phyloP scores from a whole-genome alignment of 441 rosid species.

The Eruca vesicaria region DNA sequence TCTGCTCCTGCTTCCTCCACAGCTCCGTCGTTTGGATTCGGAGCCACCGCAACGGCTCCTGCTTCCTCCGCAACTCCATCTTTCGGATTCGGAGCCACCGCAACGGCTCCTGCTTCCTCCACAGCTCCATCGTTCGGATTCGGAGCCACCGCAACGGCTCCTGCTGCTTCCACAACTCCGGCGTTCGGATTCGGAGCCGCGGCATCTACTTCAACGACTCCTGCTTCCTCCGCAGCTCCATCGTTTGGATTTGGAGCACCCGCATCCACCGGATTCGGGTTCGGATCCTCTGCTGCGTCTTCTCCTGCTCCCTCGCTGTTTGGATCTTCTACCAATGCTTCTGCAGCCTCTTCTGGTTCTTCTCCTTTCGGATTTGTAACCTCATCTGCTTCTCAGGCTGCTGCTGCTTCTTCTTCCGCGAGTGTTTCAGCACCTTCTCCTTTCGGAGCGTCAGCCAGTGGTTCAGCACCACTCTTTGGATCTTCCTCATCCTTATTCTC shows the following conservation, averaged over 20 bases:
- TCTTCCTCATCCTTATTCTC: conserved; percentile 17
- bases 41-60: not conserved
- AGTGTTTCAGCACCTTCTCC: conserved; percentile 21
- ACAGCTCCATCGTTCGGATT: not conserved
- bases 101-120: not conserved
- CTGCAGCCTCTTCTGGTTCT: conserved; percentile 30
- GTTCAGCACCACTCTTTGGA: conserved; percentile 35
- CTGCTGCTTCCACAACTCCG: not conserved
- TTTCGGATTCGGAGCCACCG: not conserved
- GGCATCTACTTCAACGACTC: conserved; percentile 30
- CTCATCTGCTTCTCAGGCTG: conserved; percentile 27
- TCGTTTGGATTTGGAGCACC: conserved; percentile 38
- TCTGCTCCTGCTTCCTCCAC: not conserved
- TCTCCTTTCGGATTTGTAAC: conserved; percentile 36
- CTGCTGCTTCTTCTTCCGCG: conserved; percentile 24
- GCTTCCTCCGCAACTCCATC: not conserved
- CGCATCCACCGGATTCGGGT: conserved; percentile 24
- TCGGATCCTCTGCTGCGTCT: conserved; percentile 29
- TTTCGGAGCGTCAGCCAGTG: conserved; percentile 37
- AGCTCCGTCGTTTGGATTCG: not conserved
- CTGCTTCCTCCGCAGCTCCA: conserved; percentile 30
- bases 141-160: not conserved
- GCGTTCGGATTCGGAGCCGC: conserved; percentile 29
- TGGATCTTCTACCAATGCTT: conserved; percentile 31
- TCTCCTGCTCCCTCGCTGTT: conserved; percentile 31